Evolutionary conservation across 2,329 filamentous ascomycete species (phyloP).

Genomic region (Phyllachora maydis): DNA sequence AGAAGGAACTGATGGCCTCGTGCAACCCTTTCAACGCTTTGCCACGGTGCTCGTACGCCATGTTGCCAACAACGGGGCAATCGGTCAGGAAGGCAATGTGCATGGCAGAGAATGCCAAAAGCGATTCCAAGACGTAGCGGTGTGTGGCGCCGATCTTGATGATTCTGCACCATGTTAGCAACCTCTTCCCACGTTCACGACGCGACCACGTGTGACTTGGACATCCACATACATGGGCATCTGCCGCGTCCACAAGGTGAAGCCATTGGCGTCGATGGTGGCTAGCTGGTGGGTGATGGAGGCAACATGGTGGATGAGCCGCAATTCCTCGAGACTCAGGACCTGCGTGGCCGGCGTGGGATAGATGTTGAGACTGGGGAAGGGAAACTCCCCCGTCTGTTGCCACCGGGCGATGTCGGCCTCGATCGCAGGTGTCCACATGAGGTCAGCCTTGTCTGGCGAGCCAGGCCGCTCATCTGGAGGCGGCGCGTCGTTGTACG

Average conservation of each 20-base stretch:
- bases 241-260: slow-evolving; percentile 82
- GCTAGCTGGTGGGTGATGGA: slow-evolving; percentile 70
- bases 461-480: slow-evolving; percentile 41
- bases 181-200: slow-evolving; percentile 6
- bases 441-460: slow-evolving; percentile 45
- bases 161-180: slow-evolving; percentile 31
- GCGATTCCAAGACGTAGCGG: slow-evolving; percentile 81
- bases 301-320: slow-evolving; percentile 79
- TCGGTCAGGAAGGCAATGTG: slow-evolving; percentile 81
- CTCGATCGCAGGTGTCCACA: slow-evolving; percentile 78
- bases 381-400: slow-evolving; percentile 66
- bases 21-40: slow-evolving; percentile 74
- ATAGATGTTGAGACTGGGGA: slow-evolving; percentile 60
- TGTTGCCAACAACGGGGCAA: slow-evolving; percentile 65
- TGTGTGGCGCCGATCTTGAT: slow-evolving; percentile 65
- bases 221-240: slow-evolving; percentile 87
- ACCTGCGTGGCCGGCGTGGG: slow-evolving; percentile 52
- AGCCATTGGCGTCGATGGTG: slow-evolving; percentile 55
- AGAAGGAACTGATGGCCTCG: slow-evolving; percentile 71
- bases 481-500: slow-evolving; percentile 76
- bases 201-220: slow-evolving; percentile 12
- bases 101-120: slow-evolving; percentile 85
- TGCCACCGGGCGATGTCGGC: slow-evolving; percentile 67
- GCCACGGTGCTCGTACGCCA: slow-evolving; percentile 77
- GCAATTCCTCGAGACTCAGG: slow-evolving; percentile 59